Conservation (phyloP, 2,329 filamentous ascomycete genomes). For the Huntiella decipiens region DNA sequence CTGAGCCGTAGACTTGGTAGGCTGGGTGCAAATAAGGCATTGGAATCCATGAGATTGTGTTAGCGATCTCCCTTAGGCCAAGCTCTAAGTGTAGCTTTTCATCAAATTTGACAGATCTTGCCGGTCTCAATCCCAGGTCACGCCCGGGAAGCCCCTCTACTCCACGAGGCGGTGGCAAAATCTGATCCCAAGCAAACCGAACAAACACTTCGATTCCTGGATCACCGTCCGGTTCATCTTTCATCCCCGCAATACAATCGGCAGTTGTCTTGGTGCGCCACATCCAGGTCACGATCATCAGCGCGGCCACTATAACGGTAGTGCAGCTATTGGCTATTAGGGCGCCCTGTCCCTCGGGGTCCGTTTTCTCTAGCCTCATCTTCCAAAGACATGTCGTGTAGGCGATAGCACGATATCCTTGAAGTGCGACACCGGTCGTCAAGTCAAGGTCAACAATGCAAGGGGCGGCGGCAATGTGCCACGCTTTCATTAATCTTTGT, state of each 20-base stretch:
- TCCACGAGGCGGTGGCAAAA: background rate
- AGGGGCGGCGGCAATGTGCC: slow-evolving; percentile 2
- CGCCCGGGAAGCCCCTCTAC: slow-evolving; percentile 1
- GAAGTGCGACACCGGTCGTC: background rate
- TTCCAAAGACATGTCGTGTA: slow-evolving; percentile 4
- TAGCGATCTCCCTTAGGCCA: background rate
- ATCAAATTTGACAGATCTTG: background rate
- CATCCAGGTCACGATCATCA: slow-evolving; percentile 6
- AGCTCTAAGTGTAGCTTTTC: background rate
- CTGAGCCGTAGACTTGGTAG: slow-evolving; percentile 1
- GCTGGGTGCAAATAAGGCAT: slow-evolving; percentile 4
- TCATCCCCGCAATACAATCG: background rate
- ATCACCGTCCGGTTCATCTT: background rate
- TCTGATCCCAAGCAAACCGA: slow-evolving; percentile 7
- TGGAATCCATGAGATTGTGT: background rate
- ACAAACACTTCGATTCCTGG: slow-evolving; percentile 4
- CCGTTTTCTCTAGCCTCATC: background rate
- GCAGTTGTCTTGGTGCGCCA: background rate
- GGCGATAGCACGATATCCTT: slow-evolving; percentile 3
- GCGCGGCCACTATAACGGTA: background rate
- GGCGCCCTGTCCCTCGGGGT: background rate
- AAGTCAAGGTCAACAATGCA: slow-evolving; percentile 6
- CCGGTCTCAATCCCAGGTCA: background rate
- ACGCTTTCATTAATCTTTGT: background rate
- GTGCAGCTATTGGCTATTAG: background rate